Base-by-base conservation (phyloP, 208 protist genomes). In the Vickermania ingenoplastis region DNA sequence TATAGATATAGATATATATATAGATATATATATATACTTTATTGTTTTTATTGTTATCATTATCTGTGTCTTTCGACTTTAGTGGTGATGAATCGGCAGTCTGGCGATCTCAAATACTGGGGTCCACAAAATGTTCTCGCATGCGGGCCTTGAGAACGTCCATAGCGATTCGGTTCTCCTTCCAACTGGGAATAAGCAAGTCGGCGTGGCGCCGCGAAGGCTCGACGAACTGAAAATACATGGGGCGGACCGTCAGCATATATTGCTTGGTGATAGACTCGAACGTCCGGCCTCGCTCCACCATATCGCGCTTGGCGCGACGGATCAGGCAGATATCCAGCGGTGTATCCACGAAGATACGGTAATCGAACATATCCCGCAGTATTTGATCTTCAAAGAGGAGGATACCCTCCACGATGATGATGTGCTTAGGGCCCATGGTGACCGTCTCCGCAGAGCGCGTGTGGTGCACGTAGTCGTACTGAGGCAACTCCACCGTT, bases 391-490 rank as follows among this genome's bases (percentile, higher is more conserved):
- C 70, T 26, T 83, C 71, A 29, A 95, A 86, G 11, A 88, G 61
- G 3, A 97, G 69, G 62, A 97, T 97, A 24, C 92, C 92, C 63
- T 97, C 94, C 28, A 97, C 76, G 31, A 97, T 67, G 25, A 97
- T 84, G 1, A 97, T 71, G 45, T 89, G 73, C 4, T 77, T 82
- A 48, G 79, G 83, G 26, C 73, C 67, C 49, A 95, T 59, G n/a
- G 27, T 48, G 25, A 71, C 24, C 31, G 59, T 80, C 23, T 73
- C 50, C 1, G 36, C 41, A 2, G 65, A 49, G 41, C 72, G 67
- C n/a, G 71, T 71, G 65, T 97, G 91, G 49, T 77, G 91, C 22
- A 61, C 53, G 61, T 94, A 97, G 74, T 95, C 81, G 71, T 97
- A 97, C n/a, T 78, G 73, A 22, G 92, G 94, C n/a, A 97, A 67